A percentile compares a stretch with the other conserved stretches of the same genome.
Conservation (phyloP, 148 eudicot genomes). For the Vaccinium vitisidaea region DNA sequence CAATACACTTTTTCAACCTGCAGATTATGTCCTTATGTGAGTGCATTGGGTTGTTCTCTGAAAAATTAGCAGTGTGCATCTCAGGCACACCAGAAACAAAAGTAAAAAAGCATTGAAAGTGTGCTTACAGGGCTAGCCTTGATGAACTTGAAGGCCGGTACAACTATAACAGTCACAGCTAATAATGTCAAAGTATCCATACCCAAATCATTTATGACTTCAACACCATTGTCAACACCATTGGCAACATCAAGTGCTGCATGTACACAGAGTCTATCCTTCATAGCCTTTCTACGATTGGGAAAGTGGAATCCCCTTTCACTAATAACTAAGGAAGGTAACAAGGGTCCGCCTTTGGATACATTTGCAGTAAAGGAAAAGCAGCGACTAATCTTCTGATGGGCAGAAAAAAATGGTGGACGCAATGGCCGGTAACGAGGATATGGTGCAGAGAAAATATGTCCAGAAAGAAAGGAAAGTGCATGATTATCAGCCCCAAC, state of each 20-base stretch:
- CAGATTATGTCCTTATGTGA: not conserved
- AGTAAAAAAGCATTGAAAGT: not conserved
- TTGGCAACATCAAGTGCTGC: conserved; percentile 66
- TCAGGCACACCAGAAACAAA: not conserved
- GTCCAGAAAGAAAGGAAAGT: conserved; percentile 29
- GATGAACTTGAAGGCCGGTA: conserved; percentile 75
- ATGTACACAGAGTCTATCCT: conserved; percentile 38
- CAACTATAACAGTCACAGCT: conserved; percentile 83
- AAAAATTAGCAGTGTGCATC: not conserved
- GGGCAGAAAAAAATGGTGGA: conserved; percentile 23
- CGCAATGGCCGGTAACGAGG: conserved; percentile 27
- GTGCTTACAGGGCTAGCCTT: conserved; percentile 91
- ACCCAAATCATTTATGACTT: conserved; percentile 94
- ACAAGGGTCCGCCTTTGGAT: conserved; percentile 27
- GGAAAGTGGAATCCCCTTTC: conserved; percentile 31
- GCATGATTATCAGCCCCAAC: conserved; percentile 22
- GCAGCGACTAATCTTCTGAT: conserved; percentile 32
- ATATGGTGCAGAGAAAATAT: conserved; percentile 23
- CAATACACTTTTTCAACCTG: no score
- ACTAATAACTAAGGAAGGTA: conserved; percentile 29
- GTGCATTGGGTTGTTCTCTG: not conserved
- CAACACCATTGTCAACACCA: conserved; percentile 83
- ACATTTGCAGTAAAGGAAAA: conserved; percentile 20
- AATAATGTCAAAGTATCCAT: conserved; percentile 94
- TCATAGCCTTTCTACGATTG: conserved; percentile 26